These are phyloP conservation scores for Irpex lacteus DNA, from an alignment of 1,284 basidiomycete species.

Conservation along the genomic window DNA sequence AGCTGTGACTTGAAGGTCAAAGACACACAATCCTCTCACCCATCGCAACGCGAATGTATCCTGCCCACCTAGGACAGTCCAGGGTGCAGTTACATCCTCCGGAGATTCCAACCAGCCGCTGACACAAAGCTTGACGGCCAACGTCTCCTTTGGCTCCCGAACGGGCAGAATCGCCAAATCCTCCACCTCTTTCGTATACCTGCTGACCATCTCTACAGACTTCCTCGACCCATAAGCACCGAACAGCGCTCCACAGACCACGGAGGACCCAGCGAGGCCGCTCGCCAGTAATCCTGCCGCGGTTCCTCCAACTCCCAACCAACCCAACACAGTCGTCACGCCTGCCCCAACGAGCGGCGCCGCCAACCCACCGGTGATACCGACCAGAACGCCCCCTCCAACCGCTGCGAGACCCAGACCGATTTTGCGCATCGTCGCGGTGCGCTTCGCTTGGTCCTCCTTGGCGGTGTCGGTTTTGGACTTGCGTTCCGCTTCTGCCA, in stretches of 20 bases:
- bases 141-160: slow-evolving; percentile 38
- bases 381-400: slow-evolving; percentile 54
- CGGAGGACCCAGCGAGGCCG: slow-evolving; percentile 53
- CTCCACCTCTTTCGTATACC: slow-evolving; percentile 51
- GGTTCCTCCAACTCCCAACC: slow-evolving; percentile 53
- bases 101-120: slow-evolving; percentile 50
- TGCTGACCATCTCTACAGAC: slow-evolving; percentile 45
- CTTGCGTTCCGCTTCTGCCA: slow-evolving; percentile 44
- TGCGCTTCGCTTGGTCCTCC: slow-evolving; percentile 39
- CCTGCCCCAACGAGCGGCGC: slow-evolving; percentile 59
- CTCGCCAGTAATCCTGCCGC: slow-evolving; percentile 50
- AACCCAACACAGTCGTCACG: slow-evolving; percentile 45
- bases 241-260: slow-evolving; percentile 57
- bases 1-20: neutral
- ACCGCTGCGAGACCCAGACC: slow-evolving; percentile 55
- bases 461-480: slow-evolving; percentile 40
- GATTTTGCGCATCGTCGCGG: slow-evolving; percentile 39
- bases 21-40: slow-evolving; percentile 32
- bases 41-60: slow-evolving; percentile 60
- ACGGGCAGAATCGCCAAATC: slow-evolving; percentile 54
- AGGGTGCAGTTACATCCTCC: slow-evolving; percentile 50
- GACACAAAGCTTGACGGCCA: slow-evolving; percentile 52
- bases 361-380: slow-evolving; percentile 54
- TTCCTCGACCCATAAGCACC: slow-evolving; percentile 54
- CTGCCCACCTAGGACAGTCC: slow-evolving; percentile 49